phyloP scores from a whole-genome alignment of 805 yeast species.

The Kodamaea sagamina region DNA sequence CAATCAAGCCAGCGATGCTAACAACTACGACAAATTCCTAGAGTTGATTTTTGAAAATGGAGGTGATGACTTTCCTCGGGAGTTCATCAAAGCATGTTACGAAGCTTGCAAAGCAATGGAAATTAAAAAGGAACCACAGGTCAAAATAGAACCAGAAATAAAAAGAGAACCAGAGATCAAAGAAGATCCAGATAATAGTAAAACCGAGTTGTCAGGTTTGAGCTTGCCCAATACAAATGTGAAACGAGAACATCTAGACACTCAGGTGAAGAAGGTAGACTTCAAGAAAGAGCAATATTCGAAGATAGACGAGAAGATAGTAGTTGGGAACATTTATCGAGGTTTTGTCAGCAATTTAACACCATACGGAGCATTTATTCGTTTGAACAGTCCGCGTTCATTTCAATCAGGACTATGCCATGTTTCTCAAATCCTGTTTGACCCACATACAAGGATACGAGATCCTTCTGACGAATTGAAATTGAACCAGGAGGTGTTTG shows the following conservation, averaged over 20 bases:
- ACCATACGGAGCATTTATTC: slow-evolving; percentile 77
- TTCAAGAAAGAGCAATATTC: not conserved
- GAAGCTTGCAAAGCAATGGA: slow-evolving; percentile 14
- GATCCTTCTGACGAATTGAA: slow-evolving; percentile 61
- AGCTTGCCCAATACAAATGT: not conserved
- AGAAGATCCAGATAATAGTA: slow-evolving; percentile 4
- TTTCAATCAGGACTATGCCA: slow-evolving; percentile 70
- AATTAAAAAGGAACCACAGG: slow-evolving; percentile 13
- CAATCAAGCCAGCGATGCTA: slow-evolving; percentile 15
- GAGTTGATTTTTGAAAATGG: slow-evolving; percentile 35
- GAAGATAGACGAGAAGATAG: slow-evolving; percentile 19
- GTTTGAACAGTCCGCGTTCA: slow-evolving; percentile 36
- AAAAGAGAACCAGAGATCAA: slow-evolving; percentile 11
- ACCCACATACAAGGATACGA: slow-evolving; percentile 46
- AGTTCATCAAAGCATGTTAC: slow-evolving; percentile 28
- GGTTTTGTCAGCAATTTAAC: slow-evolving; percentile 65
- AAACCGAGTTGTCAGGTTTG: slow-evolving; percentile 1
- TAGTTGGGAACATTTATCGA: slow-evolving; percentile 48
- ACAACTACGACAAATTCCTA: slow-evolving; percentile 14
- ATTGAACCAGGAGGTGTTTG: slow-evolving; percentile 63
- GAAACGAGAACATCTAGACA: not conserved
- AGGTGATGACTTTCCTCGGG: slow-evolving; percentile 41
- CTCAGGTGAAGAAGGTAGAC: not conserved
- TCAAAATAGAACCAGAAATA: slow-evolving; percentile 11
- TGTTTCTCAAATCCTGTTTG: slow-evolving; percentile 61